These are phyloP conservation scores for Ceratocystis harringtonii DNA, from an alignment of 2,329 filamentous ascomycete species.

Conservation along the genomic window DNA sequence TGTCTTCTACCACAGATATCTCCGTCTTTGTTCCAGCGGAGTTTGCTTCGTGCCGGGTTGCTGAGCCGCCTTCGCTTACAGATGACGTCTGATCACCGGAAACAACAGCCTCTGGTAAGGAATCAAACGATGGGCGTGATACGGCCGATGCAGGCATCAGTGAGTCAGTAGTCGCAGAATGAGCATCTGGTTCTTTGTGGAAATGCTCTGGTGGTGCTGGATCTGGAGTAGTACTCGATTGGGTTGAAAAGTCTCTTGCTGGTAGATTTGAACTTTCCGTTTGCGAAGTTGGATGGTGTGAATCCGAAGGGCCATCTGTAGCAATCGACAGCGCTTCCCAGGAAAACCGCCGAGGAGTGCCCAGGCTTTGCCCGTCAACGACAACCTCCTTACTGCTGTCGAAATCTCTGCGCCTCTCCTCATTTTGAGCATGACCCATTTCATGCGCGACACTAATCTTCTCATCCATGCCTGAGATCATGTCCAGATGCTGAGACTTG, in stretches of 20 bases:
- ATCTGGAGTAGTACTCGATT: neutral
- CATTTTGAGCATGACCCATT: neutral
- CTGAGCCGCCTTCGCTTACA: neutral
- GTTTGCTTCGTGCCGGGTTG: neutral
- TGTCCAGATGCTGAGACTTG: neutral
- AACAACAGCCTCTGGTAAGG: neutral
- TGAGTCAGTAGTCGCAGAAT: neutral
- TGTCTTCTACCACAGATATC: neutral
- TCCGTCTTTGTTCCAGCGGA: neutral
- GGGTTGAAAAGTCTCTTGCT: neutral
- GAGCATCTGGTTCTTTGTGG: neutral
- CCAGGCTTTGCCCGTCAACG: neutral
- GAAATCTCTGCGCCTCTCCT: neutral
- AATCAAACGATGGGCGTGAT: neutral
- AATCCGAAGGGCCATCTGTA: neutral
- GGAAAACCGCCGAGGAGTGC: conserved; percentile 11
- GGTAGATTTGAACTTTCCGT: neutral
- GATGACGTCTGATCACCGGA: neutral
- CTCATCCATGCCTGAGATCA: neutral
- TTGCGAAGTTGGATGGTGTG: too few relatives aligned
- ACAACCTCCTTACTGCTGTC: conserved; percentile 3
- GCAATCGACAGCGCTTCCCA: conserved; percentile 6
- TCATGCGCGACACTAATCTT: conserved; percentile 14
- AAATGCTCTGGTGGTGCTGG: neutral
- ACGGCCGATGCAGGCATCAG: neutral